Base-by-base conservation (phyloP, 202 grass and related monocot species). In the Panicum virgatum region DNA sequence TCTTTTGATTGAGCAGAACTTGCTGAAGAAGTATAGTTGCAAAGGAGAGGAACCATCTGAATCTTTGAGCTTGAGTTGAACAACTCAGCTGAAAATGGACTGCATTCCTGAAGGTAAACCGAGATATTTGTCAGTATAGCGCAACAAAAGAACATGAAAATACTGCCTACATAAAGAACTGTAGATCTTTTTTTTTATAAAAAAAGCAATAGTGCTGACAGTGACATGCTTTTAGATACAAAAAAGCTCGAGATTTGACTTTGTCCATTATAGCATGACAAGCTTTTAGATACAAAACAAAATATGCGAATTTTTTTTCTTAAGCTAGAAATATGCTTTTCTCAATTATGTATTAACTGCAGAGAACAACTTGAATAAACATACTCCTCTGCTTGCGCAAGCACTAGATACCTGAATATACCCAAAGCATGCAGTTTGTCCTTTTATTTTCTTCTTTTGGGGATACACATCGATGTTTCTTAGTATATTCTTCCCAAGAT, bases 41-140 rank as follows among this genome's bases (percentile, higher is more conserved):
- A 97, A 7, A 97, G 56, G 53, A 82, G 30, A n/a, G 94, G 94
- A 80, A 97, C 80, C 70, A 67, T 81, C 23, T 16, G 77, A 59
- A 87, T 43, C 18, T 89, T 89, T 72, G 86, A 59, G 67, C 52
- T 88, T 66, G 83, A 68, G 59, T 80, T 88, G 79, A 97, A 94
- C 72, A 97, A 73, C 15, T 83, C 90, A 15, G 84, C 86, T 1
- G 94, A 89, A 80, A 83, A 97, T 11, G 90, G 90, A 60, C 82
- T 87, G 20, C 94, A 97, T 78, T 89, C 92, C 94, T 97, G 92
- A 80, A 83, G 12, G 51, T 47, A 57, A n/a, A 58, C 43, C 38
- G 38, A 56, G 7, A 71, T 46, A 44, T 25, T 16, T 66, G 34
- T 77, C 58, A 63, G 30, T 30, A 27, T 39, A 44, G 1, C 60